Base-by-base conservation (phyloP, 2,329 filamentous ascomycete species). In the Xylariaceae sp. region DNA sequence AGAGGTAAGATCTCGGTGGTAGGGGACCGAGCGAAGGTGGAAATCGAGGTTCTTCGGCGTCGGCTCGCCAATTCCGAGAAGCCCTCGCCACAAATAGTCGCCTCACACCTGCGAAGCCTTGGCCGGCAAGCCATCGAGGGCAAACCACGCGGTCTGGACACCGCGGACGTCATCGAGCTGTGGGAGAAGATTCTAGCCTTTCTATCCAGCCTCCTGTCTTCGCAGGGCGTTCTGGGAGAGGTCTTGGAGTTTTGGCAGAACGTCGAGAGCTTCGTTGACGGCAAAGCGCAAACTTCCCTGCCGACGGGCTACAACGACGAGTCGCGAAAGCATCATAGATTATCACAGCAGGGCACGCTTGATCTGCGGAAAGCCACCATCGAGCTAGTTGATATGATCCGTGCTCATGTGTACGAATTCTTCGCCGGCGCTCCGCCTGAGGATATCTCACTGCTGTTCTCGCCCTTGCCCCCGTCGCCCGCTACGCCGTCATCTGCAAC, bases 201-300 rank as follows among this genome's bases (percentile, higher is more conserved):
- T 42, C 57, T 96, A 39, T 79, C 65, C 8, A 76, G 73, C 26
- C 68, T 98, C 24, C 65, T 98, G 0, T 89, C 87, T 0, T 63
- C 79, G 5, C 78, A 80, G 42, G 92, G 92, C 4, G 70, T 96
- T 12, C 66, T 98, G 5, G 88, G 87, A 1, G 92, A 98, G 56
- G 75, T 96, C 2, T 63, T 94, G 13, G 88, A 94, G 43, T 96
- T 94, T 57, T 95, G 90, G 87, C 85, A 94, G 45, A 92, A 81
- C 11, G 80, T 89, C 0, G 81, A 93, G 50, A 83, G 84, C 1
- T 98, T 98, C 55, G 82, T 96, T 38, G 79, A 87, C 29, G 90
- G 89, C 13, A 86, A 76, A 43, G 83, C 84, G 17, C 90, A 96
- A 55, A 78, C 75, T 43, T 75, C 75, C 11, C 65, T 98, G 35